phyloP scores from a whole-genome alignment of 2,329 filamentous ascomycete genomes.

The Botryotinia convoluta region DNA sequence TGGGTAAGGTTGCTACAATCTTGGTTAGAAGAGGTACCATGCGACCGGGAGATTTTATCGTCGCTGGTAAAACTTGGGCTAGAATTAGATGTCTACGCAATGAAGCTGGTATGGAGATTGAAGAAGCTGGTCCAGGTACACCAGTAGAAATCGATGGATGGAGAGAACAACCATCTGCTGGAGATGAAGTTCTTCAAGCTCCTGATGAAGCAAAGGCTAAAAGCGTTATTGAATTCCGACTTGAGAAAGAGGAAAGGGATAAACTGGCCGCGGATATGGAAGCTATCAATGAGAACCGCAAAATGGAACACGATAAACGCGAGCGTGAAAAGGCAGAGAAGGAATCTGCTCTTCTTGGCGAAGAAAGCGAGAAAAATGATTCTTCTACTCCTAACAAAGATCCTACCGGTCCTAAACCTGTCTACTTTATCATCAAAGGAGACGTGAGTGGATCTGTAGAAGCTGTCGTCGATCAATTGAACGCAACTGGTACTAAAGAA shows the following conservation, averaged over 20 bases:
- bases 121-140: constrained; percentile 78
- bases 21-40: constrained; percentile 87
- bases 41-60: constrained; percentile 74
- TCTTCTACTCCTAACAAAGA: constrained; percentile 21
- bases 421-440: constrained; percentile 86
- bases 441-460: constrained; percentile 94
- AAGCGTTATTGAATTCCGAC: constrained; percentile 71
- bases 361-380: constrained; percentile 36
- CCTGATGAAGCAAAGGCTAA: constrained; percentile 75
- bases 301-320: constrained; percentile 55
- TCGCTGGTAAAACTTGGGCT: constrained; percentile 86
- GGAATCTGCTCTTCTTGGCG: constrained; percentile 42
- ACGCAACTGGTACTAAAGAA: constrained; percentile 80
- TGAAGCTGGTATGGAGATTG: constrained; percentile 71
- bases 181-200: constrained; percentile 84
- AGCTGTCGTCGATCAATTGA: constrained; percentile 75
- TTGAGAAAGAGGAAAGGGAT: constrained; percentile 67
- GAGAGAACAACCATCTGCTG: constrained; percentile 81
- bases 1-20: constrained; percentile 83
- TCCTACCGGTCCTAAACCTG: constrained; percentile 48
- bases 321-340: constrained; percentile 58
- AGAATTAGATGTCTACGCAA: constrained; percentile 81
- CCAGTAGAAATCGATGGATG: constrained; percentile 95
- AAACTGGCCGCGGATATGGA: constrained; percentile 66
- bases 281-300: constrained; percentile 69